These are phyloP conservation scores for Crassisporium funariophilum DNA, from an alignment of 768 basidiomycete species.

Conservation along the genomic window DNA sequence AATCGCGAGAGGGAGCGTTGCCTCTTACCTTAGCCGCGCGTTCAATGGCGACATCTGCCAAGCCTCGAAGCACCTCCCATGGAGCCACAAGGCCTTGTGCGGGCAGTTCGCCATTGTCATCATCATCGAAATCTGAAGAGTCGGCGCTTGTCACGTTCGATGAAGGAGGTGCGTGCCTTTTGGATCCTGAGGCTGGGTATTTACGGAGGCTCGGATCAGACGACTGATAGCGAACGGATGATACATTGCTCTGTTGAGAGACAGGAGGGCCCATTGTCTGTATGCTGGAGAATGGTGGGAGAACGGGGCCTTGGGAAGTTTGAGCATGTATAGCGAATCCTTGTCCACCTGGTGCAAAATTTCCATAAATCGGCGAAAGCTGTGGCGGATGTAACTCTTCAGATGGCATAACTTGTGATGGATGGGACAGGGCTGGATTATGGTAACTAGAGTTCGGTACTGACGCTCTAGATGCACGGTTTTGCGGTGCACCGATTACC, in stretches of 20 bases:
- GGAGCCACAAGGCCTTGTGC: conserved; percentile 83
- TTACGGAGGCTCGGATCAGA: conserved; percentile 40
- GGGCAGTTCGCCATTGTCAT: conserved; percentile 78
- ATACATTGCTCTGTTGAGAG: conserved; percentile 50
- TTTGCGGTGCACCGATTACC: conserved; percentile 25
- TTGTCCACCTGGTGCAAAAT: conserved; percentile 39
- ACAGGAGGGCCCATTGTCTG: conserved; percentile 55
- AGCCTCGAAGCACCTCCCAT: conserved; percentile 80
- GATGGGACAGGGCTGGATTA: conserved; percentile 32
- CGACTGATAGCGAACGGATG: conserved; percentile 61
- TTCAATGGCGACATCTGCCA: conserved; percentile 82
- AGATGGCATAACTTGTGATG: conserved; percentile 27
- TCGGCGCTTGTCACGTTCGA: conserved; percentile 78
- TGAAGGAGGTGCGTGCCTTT: conserved; percentile 60
- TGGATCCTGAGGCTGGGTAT: conserved; percentile 47
- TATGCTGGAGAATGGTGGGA: conserved; percentile 75
- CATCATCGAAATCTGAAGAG: conserved; percentile 84
- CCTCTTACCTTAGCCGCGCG: conserved; percentile 70
- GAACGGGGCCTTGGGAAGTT: conserved; percentile 48
- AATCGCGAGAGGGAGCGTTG: not conserved
- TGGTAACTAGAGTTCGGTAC: conserved; percentile 39
- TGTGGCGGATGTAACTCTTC: conserved; percentile 48
- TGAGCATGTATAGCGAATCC: conserved; percentile 34
- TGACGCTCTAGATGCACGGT: conserved; percentile 38
- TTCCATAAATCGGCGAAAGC: conserved; percentile 42